These are phyloP conservation scores for Hyaloscypha bicolor DNA, from an alignment of 495 filamentous ascomycete genomes.

Conservation along the genomic window DNA sequence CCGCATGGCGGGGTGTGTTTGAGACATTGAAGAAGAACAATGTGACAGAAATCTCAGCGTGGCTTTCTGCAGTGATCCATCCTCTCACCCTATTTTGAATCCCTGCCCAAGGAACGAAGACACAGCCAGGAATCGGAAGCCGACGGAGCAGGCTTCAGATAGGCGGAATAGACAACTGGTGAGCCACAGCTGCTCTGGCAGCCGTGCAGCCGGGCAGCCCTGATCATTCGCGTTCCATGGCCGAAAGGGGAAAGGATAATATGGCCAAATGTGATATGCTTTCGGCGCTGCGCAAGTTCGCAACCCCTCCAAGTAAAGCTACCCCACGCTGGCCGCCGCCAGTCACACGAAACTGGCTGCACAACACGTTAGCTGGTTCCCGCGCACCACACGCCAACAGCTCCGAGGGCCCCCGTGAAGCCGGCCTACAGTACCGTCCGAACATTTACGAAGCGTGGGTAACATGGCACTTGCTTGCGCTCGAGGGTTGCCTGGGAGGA, in stretches of 20 bases:
- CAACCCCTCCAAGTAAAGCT: not conserved
- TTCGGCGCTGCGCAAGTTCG: not conserved
- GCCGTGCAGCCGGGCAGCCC: no score
- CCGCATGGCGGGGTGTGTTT: not conserved
- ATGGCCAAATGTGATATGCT: not conserved
- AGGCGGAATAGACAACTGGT: not conserved
- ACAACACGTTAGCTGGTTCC: not conserved
- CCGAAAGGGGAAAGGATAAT: not conserved
- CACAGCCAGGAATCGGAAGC: not conserved
- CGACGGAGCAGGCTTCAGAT: not conserved
- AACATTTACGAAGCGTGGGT: constrained; percentile 1
- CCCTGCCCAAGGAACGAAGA: not conserved
- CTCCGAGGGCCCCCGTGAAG: not conserved
- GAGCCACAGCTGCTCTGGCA: no score
- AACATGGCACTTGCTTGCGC: not conserved
- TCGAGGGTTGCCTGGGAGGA: not conserved
- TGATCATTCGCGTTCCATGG: not conserved
- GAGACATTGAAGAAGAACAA: not conserved
- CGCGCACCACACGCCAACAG: not conserved
- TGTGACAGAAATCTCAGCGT: not conserved
- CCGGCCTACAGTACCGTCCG: not conserved
- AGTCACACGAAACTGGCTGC: constrained; percentile 7
- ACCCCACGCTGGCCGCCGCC: not conserved
- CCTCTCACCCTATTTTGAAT: not conserved
- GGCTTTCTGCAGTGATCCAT: not conserved